A percentile compares a stretch with the other conserved stretches of the same genome.
These are phyloP conservation scores for Rhizopogon vulgaris DNA, from an alignment of 768 basidiomycete genomes.

Conservation along the genomic window DNA sequence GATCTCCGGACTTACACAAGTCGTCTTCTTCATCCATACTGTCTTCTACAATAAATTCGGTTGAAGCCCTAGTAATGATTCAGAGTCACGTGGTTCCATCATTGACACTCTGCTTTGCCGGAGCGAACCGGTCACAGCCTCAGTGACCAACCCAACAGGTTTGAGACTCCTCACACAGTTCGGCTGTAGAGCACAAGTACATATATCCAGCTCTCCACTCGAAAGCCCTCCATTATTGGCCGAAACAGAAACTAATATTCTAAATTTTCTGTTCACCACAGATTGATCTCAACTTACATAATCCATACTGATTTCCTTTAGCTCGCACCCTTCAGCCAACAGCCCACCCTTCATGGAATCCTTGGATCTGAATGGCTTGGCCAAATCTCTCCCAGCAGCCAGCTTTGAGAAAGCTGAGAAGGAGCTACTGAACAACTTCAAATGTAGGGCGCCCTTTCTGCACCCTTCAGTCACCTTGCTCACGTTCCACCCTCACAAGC, in stretches of 20 bases:
- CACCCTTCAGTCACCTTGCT: constrained; percentile 6
- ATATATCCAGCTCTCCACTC: too few relatives aligned
- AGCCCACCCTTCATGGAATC: constrained; percentile 48
- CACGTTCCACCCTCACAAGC: constrained; percentile 37
- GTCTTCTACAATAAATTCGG: neutral
- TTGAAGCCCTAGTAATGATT: too few relatives aligned
- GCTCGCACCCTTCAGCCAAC: neutral
- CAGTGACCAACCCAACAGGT: too few relatives aligned
- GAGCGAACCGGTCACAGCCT: too few relatives aligned
- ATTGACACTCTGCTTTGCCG: too few relatives aligned
- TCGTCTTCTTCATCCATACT: constrained; percentile 12
- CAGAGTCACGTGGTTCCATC: neutral
- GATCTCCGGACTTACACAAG: constrained; percentile 28
- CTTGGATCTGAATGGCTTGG: constrained; percentile 75
- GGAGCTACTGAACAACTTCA: constrained; percentile 75
- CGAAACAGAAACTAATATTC: too few relatives aligned
- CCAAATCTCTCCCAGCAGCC: constrained; percentile 62
- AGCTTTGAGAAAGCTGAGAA: constrained; percentile 75
- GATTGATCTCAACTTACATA: constrained; percentile 1
- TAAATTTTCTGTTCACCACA: neutral
- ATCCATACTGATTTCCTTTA: neutral
- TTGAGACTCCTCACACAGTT: too few relatives aligned
- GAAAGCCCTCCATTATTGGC: too few relatives aligned
- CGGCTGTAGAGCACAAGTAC: too few relatives aligned
- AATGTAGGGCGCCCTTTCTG: constrained; percentile 39